Evolutionary conservation across 2,329 filamentous ascomycete genomes (phyloP).

Genomic region (Microdochium trichocladiopsis): DNA sequence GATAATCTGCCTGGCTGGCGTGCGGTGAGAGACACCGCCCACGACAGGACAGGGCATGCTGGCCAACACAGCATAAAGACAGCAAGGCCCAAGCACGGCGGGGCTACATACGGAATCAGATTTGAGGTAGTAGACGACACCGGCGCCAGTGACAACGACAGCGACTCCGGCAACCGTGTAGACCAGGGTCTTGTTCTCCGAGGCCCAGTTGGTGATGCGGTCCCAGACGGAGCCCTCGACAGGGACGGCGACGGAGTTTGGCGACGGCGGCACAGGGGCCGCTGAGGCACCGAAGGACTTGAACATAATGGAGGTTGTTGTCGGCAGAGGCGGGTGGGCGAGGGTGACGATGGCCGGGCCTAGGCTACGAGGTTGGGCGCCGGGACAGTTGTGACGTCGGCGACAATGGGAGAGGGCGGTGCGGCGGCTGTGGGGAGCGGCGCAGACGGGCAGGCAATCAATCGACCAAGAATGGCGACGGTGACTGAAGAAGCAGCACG

Average conservation of each 20-base stretch:
- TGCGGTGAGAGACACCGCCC: background rate
- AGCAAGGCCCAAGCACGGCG: slow-evolving; percentile 1
- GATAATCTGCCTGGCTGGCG: background rate
- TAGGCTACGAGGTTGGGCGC: background rate
- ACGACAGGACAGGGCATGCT: background rate
- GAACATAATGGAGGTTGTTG: background rate
- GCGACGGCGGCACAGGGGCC: slow-evolving; percentile 32
- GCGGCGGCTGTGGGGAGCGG: no score
- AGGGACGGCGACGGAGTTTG: slow-evolving; percentile 34
- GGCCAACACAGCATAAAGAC: background rate
- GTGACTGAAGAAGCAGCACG: background rate
- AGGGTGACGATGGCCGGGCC: slow-evolving; percentile 9
- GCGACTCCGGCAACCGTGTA: slow-evolving; percentile 96
- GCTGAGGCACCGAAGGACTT: slow-evolving; percentile 10
- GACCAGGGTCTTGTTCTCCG: slow-evolving; percentile 90
- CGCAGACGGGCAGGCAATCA: no score
- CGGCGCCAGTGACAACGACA: slow-evolving; percentile 82
- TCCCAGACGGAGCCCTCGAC: slow-evolving; percentile 70
- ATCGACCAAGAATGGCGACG: background rate
- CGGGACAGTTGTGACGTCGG: no score
- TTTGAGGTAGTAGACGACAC: slow-evolving; percentile 85
- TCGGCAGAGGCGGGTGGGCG: slow-evolving; percentile 10
- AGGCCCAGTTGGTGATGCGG: slow-evolving; percentile 82
- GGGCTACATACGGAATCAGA: slow-evolving; percentile 48
- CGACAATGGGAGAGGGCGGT: no score